These are phyloP conservation scores for Cladorrhinum samala DNA, from an alignment of 495 filamentous ascomycete species.

Conservation along the genomic window DNA sequence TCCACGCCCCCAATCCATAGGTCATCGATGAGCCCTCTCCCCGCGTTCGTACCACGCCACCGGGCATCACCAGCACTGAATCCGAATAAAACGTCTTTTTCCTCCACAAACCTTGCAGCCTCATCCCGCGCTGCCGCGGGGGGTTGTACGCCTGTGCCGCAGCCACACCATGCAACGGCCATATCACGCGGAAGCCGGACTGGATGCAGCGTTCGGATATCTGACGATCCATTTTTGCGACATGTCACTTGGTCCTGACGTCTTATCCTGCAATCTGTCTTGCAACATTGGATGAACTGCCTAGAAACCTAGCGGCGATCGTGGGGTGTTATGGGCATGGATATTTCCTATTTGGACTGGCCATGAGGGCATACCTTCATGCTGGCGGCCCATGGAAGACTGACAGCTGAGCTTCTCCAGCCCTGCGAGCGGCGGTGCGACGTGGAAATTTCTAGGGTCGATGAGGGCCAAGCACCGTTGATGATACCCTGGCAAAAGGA, in stretches of 20 bases:
- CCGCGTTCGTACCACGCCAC: too few species aligned
- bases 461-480: constrained; percentile 4
- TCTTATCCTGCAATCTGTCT: background rate
- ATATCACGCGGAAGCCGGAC: constrained; percentile 1
- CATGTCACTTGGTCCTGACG: background rate
- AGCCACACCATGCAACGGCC: constrained; percentile 7
- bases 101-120: too few species aligned
- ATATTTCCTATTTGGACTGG: background rate
- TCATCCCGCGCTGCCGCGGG: constrained; percentile 4
- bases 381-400: background rate
- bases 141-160: constrained; percentile 6
- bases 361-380: background rate
- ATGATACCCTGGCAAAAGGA: constrained; percentile 9
- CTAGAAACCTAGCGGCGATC: background rate
- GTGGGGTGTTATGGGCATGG: background rate
- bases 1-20: too few species aligned
- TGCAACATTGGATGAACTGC: background rate
- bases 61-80: background rate
- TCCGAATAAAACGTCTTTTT: background rate
- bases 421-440: background rate
- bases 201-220: background rate
- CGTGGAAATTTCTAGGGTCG: background rate
- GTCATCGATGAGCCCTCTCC: too few species aligned
- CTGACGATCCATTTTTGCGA: background rate
- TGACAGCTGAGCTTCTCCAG: constrained; percentile 1